Evolutionary conservation across 192 early-diverging fungal genomes (phyloP).

Genomic region (Podila epicladia): DNA sequence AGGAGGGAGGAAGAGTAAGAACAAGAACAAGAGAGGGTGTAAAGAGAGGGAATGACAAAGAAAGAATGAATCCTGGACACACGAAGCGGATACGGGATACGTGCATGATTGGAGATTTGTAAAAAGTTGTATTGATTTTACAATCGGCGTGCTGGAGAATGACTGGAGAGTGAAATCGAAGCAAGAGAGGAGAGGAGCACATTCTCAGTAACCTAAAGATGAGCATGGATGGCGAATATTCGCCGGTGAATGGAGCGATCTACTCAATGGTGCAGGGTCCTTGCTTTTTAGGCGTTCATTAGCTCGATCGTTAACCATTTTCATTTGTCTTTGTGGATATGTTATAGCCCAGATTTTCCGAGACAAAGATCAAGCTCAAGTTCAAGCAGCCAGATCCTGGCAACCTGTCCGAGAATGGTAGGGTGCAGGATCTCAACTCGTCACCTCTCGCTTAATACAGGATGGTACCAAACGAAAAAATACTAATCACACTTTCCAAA

Average conservation of each 20-base stretch:
- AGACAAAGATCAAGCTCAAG: constrained; percentile 44
- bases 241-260: not conserved
- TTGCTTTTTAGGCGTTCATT: not conserved
- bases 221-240: not conserved
- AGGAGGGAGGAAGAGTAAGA: too few species aligned
- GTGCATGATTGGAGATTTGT: too few species aligned
- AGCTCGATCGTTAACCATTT: not conserved
- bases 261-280: not conserved
- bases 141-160: too few species aligned
- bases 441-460: not conserved
- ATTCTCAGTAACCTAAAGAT: not conserved
- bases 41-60: too few species aligned
- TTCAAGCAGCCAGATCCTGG: constrained; percentile 45
- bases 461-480: not conserved
- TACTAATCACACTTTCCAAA: not conserved
- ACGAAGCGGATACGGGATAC: too few species aligned
- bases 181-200: not conserved
- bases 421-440: not conserved
- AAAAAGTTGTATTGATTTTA: too few species aligned
- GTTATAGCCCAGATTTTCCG: not conserved
- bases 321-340: not conserved
- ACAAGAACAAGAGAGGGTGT: too few species aligned
- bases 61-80: too few species aligned
- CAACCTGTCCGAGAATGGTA: constrained; percentile 33
- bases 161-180: too few species aligned